Evolutionary conservation across 257 asterid species (phyloP).

Genomic region (Echites panduratus): DNA sequence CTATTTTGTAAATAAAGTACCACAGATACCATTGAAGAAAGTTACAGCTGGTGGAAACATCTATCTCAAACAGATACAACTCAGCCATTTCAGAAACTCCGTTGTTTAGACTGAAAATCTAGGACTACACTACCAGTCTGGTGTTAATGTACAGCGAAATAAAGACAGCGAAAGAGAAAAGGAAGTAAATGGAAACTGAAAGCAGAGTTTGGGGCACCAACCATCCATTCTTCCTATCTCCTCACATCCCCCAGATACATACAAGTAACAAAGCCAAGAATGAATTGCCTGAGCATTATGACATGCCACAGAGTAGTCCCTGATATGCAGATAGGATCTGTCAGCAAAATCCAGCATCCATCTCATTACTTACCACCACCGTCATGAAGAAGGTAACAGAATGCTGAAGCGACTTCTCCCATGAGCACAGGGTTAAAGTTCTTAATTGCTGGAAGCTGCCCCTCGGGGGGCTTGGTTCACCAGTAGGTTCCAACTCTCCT

Average conservation of each 20-base stretch:
- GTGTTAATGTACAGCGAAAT: conserved; percentile 20
- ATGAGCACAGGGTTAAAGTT: background rate
- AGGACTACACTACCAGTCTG: conserved; percentile 6
- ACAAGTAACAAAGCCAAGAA: conserved; percentile 85
- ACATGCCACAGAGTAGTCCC: conserved; percentile 29
- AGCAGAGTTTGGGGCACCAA: conserved; percentile 6
- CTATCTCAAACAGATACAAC: background rate
- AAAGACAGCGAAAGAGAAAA: background rate
- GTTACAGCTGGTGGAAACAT: background rate
- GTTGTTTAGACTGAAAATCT: conserved; percentile 11
- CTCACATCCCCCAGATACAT: conserved; percentile 15
- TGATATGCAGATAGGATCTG: background rate
- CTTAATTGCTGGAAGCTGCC: conserved; percentile 34
- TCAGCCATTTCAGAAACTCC: background rate
- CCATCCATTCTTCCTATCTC: conserved; percentile 16
- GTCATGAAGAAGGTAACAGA: background rate
- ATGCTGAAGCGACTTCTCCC: conserved; percentile 4
- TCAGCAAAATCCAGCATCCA: conserved; percentile 2
- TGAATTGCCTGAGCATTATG: conserved; percentile 75
- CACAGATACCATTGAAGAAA: background rate
- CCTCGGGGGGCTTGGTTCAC: conserved; percentile 37
- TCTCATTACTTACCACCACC: background rate
- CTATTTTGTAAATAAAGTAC: background rate
- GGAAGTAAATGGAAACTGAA: conserved; percentile 23
- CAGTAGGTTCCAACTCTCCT: conserved; percentile 38